These are phyloP conservation scores for Zostera marina DNA, from an alignment of 116 monocot species.

Conservation along the genomic window DNA sequence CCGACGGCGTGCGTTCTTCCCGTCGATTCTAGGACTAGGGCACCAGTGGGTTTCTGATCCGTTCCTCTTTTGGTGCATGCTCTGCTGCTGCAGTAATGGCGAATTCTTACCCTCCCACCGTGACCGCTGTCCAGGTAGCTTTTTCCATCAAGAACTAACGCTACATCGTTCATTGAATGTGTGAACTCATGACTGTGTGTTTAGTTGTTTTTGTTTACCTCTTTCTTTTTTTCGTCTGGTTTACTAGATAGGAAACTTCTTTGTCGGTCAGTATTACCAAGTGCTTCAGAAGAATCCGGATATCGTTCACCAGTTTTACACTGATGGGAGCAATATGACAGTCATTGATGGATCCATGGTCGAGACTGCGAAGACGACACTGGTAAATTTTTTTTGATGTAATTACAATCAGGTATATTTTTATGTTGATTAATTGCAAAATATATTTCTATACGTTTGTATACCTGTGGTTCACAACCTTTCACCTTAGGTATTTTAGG, in stretches of 20 bases:
- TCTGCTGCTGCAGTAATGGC: background rate
- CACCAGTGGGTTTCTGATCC: background rate
- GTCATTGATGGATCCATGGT: conserved; percentile 3
- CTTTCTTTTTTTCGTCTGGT: background rate
- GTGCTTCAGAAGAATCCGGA: conserved; percentile 8
- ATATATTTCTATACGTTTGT: too few species aligned
- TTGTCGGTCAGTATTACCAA: conserved; percentile 11
- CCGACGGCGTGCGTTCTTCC: background rate
- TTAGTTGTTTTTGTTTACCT: background rate
- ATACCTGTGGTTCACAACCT: too few species aligned
- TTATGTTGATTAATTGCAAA: too few species aligned
- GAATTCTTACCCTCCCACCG: background rate
- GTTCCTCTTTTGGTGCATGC: background rate
- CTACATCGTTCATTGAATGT: too few species aligned
- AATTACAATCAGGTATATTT: too few species aligned
- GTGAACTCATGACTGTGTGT: background rate
- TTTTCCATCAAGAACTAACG: background rate
- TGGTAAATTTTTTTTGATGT: conserved; percentile 12
- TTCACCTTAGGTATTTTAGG: too few species aligned
- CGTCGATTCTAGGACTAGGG: background rate
- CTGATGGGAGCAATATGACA: conserved; percentile 5
- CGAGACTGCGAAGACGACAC: conserved; percentile 23
- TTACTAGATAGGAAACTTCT: conserved; percentile 10
- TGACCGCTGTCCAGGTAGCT: conserved; percentile 8
- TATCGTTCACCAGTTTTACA: conserved; percentile 10